Evolutionary conservation across 2,329 filamentous ascomycete species (phyloP), one percentile per base, ranked within the genome.

Genomic region (Ophiocordyceps unilateralis): DNA sequence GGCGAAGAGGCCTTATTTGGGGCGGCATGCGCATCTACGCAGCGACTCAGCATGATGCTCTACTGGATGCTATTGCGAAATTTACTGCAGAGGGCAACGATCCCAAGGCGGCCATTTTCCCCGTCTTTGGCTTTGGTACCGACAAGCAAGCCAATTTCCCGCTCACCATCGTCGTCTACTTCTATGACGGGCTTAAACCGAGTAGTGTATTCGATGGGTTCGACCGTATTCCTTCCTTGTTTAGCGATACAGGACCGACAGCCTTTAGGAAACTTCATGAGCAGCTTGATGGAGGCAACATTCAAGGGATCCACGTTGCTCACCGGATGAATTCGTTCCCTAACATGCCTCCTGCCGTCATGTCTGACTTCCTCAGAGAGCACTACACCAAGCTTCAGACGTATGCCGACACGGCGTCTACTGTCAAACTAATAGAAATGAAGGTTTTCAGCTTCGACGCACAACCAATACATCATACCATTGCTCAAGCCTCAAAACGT

Each of bases 11-110:
- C 24, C 43, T 60, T 19, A 50, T 69, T 43, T 68, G 60, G 58
- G 66, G 66, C 19, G 66, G 66, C 20, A 48, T 61, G 44, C 67
- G 64, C 52, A 46, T 51, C 17, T 55, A 57, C 34, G 57, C 47
- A 32, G 43, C 52, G 11, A 48, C 58, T 26, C 55, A 54, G 7
- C 56, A 55, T 19, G 45, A 48, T 5, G 49, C 55, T 14, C 50
- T 78, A 1, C 58, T 74, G 12, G 55, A 56, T 2, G 70, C 69
- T 1, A 56, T 70, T 4, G 64, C 67, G 20, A 68, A 76, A 53
- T 77, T 76, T 49, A 73, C 72, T 6, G 64, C 69, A 49, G 62
- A 78, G 54, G 73, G 75, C 51, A 58, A 64, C 1, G 75, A 80
- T 49, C 63, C 69, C 46, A 77, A 76, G 53, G 76, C 74, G 1